A percentile compares a stretch with the other conserved stretches of the same genome.
phyloP scores from a whole-genome alignment of 371 early-diverging fungal species.

The Conidiobolus incongruus region DNA sequence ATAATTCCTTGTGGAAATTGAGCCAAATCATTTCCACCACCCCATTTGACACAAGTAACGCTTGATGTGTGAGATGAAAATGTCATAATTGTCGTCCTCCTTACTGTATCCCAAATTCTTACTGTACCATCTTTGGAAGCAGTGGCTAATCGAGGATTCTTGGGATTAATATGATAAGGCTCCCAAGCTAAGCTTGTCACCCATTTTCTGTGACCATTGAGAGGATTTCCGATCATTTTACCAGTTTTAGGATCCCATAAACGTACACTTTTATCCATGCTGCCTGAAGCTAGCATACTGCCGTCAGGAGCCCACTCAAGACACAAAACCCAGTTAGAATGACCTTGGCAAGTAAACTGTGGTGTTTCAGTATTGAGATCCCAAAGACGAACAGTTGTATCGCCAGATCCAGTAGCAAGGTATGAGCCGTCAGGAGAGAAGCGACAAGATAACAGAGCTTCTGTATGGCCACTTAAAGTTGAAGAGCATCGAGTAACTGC shows the following conservation, averaged over 20 bases:
- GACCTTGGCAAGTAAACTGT: slow-evolving; percentile 21
- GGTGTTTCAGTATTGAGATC: slow-evolving; percentile 90
- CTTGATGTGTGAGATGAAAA: slow-evolving; percentile 78
- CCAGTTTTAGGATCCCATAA: slow-evolving; percentile 71
- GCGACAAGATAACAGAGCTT: slow-evolving; percentile 66
- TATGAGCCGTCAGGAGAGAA: slow-evolving; percentile 85
- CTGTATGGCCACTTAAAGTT: slow-evolving; percentile 76
- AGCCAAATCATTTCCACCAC: slow-evolving; percentile 20
- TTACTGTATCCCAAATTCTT: slow-evolving; percentile 80
- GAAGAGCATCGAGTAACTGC: slow-evolving; percentile 78
- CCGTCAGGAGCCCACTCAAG: slow-evolving; percentile 89
- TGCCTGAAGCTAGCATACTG: slow-evolving; percentile 62
- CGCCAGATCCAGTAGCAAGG: slow-evolving; percentile 88
- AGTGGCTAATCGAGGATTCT: slow-evolving; percentile 62
- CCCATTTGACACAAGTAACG: slow-evolving; percentile 85
- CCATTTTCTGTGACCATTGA: slow-evolving; percentile 71
- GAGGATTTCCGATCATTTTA: slow-evolving; percentile 48
- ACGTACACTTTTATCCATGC: slow-evolving; percentile 82
- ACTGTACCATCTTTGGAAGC: slow-evolving; percentile 92
- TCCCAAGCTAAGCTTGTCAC: slow-evolving; percentile 85
- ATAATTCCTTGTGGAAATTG: slow-evolving; percentile 42
- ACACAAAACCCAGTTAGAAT: slow-evolving; percentile 82
- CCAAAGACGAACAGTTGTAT: slow-evolving; percentile 91
- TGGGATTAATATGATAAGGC: slow-evolving; percentile 59
- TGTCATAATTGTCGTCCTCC: slow-evolving; percentile 49